phyloP scores from a whole-genome alignment of 805 yeast genomes.

The Kazachstania africana region DNA sequence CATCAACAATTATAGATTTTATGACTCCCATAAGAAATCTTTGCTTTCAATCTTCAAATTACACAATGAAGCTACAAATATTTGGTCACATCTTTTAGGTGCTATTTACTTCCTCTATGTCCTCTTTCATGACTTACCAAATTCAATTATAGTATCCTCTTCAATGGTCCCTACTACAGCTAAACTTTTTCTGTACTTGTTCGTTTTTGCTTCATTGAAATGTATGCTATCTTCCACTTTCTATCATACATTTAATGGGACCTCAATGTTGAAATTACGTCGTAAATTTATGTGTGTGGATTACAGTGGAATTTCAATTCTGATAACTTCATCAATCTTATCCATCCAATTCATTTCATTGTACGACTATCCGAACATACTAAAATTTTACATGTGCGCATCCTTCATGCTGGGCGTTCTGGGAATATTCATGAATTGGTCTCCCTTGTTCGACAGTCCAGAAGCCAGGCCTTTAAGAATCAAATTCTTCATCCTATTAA shows the following conservation, averaged over 20 bases:
- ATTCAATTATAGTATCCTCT: slow-evolving; percentile 36
- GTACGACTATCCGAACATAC: slow-evolving; percentile 23
- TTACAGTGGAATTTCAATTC: slow-evolving; percentile 84
- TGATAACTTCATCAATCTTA: slow-evolving; percentile 81
- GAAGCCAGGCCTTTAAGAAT: slow-evolving; percentile 74
- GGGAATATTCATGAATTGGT: slow-evolving; percentile 81
- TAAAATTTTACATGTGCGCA: slow-evolving; percentile 38
- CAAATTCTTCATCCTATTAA: slow-evolving; percentile 65
- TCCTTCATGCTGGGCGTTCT: slow-evolving; percentile 56
- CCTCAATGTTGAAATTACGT: slow-evolving; percentile 50
- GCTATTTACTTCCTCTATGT: slow-evolving; percentile 45
- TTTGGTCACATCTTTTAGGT: slow-evolving; percentile 86
- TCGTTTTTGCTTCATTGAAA: slow-evolving; percentile 58
- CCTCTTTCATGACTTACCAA: slow-evolving; percentile 51
- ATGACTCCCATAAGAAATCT: slow-evolving; percentile 48
- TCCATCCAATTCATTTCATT: slow-evolving; percentile 77
- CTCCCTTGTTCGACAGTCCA: slow-evolving; percentile 82
- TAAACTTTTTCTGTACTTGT: slow-evolving; percentile 41
- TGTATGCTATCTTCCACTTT: slow-evolving; percentile 69
- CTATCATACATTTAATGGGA: slow-evolving; percentile 89
- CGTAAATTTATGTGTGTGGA: slow-evolving; percentile 84
- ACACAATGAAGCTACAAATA: slow-evolving; percentile 87
- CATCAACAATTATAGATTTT: slow-evolving; percentile 75
- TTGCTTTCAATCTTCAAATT: slow-evolving; percentile 41
- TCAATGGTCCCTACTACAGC: slow-evolving; percentile 31